Conservation (phyloP, 2,329 filamentous ascomycete genomes). For the Sclerotinia glacialis region DNA sequence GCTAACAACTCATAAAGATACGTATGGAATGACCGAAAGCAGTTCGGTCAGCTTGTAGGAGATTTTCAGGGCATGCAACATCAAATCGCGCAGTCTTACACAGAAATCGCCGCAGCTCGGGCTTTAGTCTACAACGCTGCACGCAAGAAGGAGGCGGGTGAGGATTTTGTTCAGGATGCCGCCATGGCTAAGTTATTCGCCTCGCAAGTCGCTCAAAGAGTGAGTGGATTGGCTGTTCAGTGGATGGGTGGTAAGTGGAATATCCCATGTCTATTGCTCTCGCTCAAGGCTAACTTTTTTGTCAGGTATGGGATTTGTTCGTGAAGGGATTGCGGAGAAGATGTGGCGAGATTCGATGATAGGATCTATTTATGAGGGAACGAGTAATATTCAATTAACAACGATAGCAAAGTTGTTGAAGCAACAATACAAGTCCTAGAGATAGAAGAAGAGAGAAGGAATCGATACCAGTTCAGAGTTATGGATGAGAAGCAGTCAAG, state of each 20-base stretch:
- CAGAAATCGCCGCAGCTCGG: slow-evolving; percentile 86
- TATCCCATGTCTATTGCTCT: background rate
- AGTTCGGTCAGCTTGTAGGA: slow-evolving; percentile 90
- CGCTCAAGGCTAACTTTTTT: slow-evolving; percentile 2
- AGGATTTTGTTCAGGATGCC: slow-evolving; percentile 92
- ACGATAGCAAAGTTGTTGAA: slow-evolving; percentile 70
- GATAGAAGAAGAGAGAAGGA: background rate
- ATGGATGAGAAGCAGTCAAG: slow-evolving; percentile 15
- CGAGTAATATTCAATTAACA: slow-evolving; percentile 70
- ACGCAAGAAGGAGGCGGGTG: slow-evolving; percentile 94
- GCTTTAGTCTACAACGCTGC: slow-evolving; percentile 94
- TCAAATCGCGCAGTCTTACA: slow-evolving; percentile 94
- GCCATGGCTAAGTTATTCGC: slow-evolving; percentile 98
- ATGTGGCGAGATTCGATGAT: slow-evolving; percentile 98
- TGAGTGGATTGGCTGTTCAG: slow-evolving; percentile 83
- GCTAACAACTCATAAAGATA: slow-evolving; percentile 53
- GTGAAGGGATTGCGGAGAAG: slow-evolving; percentile 96
- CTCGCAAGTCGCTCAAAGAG: slow-evolving; percentile 85
- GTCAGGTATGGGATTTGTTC: slow-evolving; percentile 81
- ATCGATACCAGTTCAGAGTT: slow-evolving; percentile 18
- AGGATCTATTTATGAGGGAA: slow-evolving; percentile 94
- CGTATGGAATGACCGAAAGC: slow-evolving; percentile 96
- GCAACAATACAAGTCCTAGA: slow-evolving; percentile 60
- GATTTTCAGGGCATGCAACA: slow-evolving; percentile 99
- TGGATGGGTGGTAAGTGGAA: slow-evolving; percentile 80